Percentiles rank a stretch among this genome's conserved stretches.
Evolutionary conservation across 306 rosid genomes (phyloP).

Genomic region (Fragaria ananassa): DNA sequence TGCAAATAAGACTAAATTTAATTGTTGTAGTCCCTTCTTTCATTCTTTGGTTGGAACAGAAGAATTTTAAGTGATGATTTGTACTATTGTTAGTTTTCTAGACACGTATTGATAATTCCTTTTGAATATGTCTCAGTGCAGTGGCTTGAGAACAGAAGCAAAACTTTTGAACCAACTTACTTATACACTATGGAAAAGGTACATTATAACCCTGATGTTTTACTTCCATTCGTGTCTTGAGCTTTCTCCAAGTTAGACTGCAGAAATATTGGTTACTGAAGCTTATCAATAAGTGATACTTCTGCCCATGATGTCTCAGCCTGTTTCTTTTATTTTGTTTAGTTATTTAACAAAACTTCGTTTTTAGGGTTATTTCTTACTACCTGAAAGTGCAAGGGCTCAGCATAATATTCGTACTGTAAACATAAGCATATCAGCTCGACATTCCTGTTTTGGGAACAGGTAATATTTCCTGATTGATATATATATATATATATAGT

Average conservation of each 20-base stretch:
- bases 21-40: background rate
- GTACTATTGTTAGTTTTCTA: background rate
- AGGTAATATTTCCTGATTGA: constrained; percentile 41
- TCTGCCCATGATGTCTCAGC: constrained; percentile 21
- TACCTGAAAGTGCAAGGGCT: constrained; percentile 90
- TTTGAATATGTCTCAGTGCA: constrained; percentile 61
- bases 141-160: constrained; percentile 77
- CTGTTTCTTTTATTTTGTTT: constrained; percentile 19
- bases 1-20: background rate
- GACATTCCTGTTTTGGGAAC: constrained; percentile 96
- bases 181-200: constrained; percentile 97
- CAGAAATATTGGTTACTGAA: constrained; percentile 2
- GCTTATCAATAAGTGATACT: constrained; percentile 11
- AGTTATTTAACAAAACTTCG: constrained; percentile 7
- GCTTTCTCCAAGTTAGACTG: constrained; percentile 5
- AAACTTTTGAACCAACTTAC: constrained; percentile 84
- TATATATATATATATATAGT: background rate
- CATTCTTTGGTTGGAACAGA: background rate
- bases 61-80: background rate
- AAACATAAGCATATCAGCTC: constrained; percentile 87
- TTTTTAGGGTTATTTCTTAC: constrained; percentile 83
- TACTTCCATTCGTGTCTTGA: constrained; percentile 11
- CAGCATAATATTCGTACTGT: constrained; percentile 77
- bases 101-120: background rate
- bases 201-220: constrained; percentile 4